These are phyloP conservation scores for Thermothelomyces thermophilus DNA, from an alignment of 2,329 filamentous ascomycete species.

Conservation along the genomic window DNA sequence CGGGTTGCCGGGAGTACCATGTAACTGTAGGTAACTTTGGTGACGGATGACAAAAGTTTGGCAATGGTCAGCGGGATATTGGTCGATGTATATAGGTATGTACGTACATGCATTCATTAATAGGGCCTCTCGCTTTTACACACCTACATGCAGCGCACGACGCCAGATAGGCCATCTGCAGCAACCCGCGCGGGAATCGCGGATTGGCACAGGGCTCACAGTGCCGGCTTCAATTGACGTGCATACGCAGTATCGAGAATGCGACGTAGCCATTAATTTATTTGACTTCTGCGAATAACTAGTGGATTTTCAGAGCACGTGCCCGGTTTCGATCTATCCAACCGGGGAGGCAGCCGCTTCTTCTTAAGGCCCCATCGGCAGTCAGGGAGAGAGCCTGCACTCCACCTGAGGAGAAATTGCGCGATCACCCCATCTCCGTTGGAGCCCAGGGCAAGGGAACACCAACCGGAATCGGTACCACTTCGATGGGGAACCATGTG, in stretches of 20 bases:
- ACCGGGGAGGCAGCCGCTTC: not conserved
- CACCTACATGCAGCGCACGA: not conserved
- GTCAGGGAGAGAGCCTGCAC: not conserved
- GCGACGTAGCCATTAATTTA: not conserved
- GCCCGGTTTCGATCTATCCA: not conserved
- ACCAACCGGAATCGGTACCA: constrained; percentile 20
- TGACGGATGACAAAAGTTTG: too few relatives aligned
- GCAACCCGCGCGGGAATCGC: not conserved
- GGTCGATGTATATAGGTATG: too few relatives aligned
- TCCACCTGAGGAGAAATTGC: constrained; percentile 7
- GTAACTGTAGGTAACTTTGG: too few relatives aligned
- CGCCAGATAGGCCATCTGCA: constrained; percentile 5
- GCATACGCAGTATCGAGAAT: not conserved
- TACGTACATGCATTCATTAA: too few relatives aligned
- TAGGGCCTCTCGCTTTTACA: too few relatives aligned
- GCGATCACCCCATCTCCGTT: constrained; percentile 9
- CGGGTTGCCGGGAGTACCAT: constrained; percentile 1
- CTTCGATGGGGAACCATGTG: constrained; percentile 17
- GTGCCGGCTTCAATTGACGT: not conserved
- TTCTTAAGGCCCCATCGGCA: not conserved
- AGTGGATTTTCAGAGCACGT: constrained; percentile 1
- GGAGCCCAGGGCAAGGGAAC: constrained; percentile 2
- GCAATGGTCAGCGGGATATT: too few relatives aligned
- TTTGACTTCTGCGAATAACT: too few relatives aligned
- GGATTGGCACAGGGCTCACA: constrained; percentile 1